phyloP scores from a whole-genome alignment of 495 filamentous ascomycete genomes.

The Penicilliopsis zonata region DNA sequence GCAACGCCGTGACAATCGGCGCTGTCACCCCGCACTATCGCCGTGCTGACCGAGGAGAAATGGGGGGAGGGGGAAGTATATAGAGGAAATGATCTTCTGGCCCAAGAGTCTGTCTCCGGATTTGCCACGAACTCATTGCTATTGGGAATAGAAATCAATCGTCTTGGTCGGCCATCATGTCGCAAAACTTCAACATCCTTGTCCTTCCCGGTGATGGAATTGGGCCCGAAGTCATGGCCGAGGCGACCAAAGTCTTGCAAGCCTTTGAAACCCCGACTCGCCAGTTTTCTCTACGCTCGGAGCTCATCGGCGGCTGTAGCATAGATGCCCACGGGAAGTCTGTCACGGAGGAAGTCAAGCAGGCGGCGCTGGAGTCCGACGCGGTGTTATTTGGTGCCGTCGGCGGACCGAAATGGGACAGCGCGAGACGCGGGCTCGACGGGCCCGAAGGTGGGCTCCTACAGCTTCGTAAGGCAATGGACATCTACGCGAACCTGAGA shows the following conservation, averaged over 20 bases:
- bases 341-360: conserved; percentile 30
- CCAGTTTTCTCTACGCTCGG: conserved; percentile 29
- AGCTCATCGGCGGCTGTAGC: conserved; percentile 35
- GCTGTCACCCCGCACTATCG: too few relatives aligned
- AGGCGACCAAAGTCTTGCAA: conserved; percentile 39
- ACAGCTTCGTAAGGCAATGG: conserved; percentile 32
- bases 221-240: conserved; percentile 41
- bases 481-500: conserved; percentile 39
- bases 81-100: too few relatives aligned
- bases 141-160: too few relatives aligned
- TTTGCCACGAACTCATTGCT: too few relatives aligned
- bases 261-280: conserved; percentile 25
- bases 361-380: conserved; percentile 27
- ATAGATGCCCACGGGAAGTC: conserved; percentile 34
- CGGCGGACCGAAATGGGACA: conserved; percentile 40
- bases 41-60: too few relatives aligned
- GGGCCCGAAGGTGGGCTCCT: conserved; percentile 35
- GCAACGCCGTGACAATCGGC: too few relatives aligned
- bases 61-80: too few relatives aligned
- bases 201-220: conserved; percentile 43
- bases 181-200: conserved; percentile 32
- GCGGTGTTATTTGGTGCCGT: conserved; percentile 39
- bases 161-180: conserved; percentile 1
- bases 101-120: too few relatives aligned
- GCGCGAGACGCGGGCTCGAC: conserved; percentile 24